Evolutionary conservation across 345 rosid genomes (phyloP), one percentile per base, ranked within the genome.

Genomic region (Citrus maxima): DNA sequence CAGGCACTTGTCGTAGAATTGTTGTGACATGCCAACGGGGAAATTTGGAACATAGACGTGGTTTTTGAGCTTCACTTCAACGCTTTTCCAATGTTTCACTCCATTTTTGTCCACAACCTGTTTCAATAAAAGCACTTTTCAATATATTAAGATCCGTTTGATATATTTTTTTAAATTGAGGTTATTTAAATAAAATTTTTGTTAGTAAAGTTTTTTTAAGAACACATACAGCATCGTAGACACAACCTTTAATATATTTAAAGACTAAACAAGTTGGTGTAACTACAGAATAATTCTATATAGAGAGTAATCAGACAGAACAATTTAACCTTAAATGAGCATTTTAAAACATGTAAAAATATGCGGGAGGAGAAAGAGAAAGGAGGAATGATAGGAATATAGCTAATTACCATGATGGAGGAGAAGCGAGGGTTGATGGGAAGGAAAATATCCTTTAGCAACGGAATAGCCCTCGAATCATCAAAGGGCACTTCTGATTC

Each of bases 371-470:
- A 40, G 46, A 40, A 40, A 40, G 46, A 40, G 46, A 40, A 10
- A 40, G 0, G 46, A 9, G 46, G 0, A 40, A 40, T 40, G 4
- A 60, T 24, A 25, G 2, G 13, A 27, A 25, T 12, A 27, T 24
- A 10, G 13, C 1, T 24, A 12, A 3, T n/a, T 79, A 86, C 91
- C 91, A 88, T 84, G 61, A 88, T 51, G n/a, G 89, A 84, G 61
- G 89, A 86, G 85, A 88, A 88, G 55, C 89, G 90, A 5, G 85
- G 83, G 46, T 74, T 84, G 80, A 88, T 75, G 7, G 85, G 87
- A 37, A 88, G 86, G 74, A 88, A 88, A 10, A 86, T 78, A 73
- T 75, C 62, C 9, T 42, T 49, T 34, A 88, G 67, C 68, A 84
- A 24, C 2, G 81, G 4, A 22, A 66, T 14, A 38, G 77, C 0